phyloP scores from a whole-genome alignment of 768 basidiomycete species.

The Pleurotus citrinopileatus region DNA sequence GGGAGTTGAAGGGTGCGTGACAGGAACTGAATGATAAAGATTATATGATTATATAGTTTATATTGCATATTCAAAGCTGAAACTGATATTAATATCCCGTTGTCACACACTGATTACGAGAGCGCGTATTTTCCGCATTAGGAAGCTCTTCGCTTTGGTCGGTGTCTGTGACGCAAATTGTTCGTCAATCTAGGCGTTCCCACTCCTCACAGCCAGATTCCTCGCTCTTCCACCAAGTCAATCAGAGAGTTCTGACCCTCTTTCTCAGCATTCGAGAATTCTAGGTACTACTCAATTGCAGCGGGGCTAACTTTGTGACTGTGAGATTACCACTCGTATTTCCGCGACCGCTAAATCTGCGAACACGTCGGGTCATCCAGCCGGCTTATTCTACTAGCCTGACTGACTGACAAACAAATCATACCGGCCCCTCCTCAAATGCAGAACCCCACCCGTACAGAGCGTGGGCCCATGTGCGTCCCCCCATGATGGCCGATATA shows the following conservation, averaged over 20 bases:
- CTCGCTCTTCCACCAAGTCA: not conserved
- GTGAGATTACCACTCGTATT: not conserved
- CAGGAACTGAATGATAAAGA: constrained; percentile 3
- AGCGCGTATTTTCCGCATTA: not conserved
- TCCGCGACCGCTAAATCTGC: constrained; percentile 5
- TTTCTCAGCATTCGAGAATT: not conserved
- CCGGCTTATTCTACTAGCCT: not conserved
- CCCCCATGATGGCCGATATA: not conserved
- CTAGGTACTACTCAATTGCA: not conserved
- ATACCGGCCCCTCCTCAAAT: not conserved
- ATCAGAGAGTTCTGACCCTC: not conserved
- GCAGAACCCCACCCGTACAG: not conserved
- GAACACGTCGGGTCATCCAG: constrained; percentile 2
- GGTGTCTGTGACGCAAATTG: not conserved
- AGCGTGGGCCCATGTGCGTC: not conserved
- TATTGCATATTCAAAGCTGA: constrained; percentile 6
- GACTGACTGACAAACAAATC: not conserved
- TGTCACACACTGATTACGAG: constrained; percentile 1
- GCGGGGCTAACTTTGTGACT: not conserved
- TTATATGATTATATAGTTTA: constrained; percentile 1
- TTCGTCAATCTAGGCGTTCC: not conserved
- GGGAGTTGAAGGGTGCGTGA: not conserved
- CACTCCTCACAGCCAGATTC: too few species aligned
- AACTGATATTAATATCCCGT: constrained; percentile 10
- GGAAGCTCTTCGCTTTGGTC: not conserved